Percentiles rank a stretch among this genome's conserved stretches.
Evolutionary conservation across 257 asterid genomes (phyloP).

Genomic region (Eucommia ulmoides): DNA sequence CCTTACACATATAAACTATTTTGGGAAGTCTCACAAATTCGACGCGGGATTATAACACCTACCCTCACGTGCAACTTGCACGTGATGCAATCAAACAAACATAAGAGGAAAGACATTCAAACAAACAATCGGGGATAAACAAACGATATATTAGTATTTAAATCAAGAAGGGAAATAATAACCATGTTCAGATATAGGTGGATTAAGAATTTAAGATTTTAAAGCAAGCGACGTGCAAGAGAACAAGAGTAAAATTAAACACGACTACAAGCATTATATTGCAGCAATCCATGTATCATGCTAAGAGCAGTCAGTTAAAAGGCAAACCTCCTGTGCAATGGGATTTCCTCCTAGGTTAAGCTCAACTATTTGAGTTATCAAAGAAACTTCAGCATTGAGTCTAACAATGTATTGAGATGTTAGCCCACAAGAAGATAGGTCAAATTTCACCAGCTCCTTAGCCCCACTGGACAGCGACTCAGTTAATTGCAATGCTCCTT

Average conservation of each 20-base stretch:
- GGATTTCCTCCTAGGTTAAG: constrained; percentile 84
- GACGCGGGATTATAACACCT: too few relatives aligned
- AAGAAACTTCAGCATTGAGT: constrained; percentile 40
- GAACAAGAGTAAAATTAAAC: constrained; percentile 3
- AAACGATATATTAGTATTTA: too few relatives aligned
- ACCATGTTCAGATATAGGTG: background rate
- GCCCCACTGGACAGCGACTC: constrained; percentile 59
- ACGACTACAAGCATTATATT: background rate
- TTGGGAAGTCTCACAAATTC: too few relatives aligned
- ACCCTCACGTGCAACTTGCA: too few relatives aligned
- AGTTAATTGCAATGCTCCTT: constrained; percentile 54
- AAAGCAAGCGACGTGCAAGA: background rate
- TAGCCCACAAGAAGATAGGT: constrained; percentile 61
- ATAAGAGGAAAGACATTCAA: too few relatives aligned
- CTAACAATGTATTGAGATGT: constrained; percentile 34
- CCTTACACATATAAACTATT: too few relatives aligned
- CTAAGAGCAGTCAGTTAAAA: constrained; percentile 11
- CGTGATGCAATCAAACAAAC: too few relatives aligned
- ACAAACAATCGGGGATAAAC: too few relatives aligned
- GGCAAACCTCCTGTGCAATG: constrained; percentile 56
- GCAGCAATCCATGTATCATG: constrained; percentile 1
- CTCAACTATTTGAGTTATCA: constrained; percentile 47
- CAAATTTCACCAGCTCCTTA: constrained; percentile 63
- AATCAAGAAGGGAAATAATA: too few relatives aligned
- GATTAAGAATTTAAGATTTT: background rate